phyloP scores from a whole-genome alignment of 2,329 filamentous ascomycete species.

The Zopfia rhizophila region DNA sequence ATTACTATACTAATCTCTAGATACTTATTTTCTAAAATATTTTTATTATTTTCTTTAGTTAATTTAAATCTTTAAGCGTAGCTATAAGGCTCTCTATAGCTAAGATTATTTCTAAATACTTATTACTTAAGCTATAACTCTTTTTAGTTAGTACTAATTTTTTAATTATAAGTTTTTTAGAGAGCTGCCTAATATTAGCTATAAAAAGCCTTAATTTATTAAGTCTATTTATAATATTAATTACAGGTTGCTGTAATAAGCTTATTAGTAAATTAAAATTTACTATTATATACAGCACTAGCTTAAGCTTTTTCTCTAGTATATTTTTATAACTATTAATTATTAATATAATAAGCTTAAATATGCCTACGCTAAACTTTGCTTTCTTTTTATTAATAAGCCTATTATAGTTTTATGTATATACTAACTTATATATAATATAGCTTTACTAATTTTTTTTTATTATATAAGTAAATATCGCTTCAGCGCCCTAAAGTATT shows the following conservation, averaged over 20 bases:
- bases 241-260: neutral
- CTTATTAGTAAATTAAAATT: too few relatives aligned
- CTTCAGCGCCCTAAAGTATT: constrained; percentile 17
- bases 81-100: too few relatives aligned
- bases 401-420: constrained; percentile 26
- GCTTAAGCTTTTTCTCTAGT: constrained; percentile 15
- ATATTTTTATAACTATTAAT: constrained; percentile 1
- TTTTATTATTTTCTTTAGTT: too few relatives aligned
- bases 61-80: too few relatives aligned
- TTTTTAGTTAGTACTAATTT: constrained; percentile 12
- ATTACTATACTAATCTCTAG: too few relatives aligned
- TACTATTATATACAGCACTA: constrained; percentile 24
- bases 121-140: too few relatives aligned
- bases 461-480: constrained; percentile 27
- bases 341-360: constrained; percentile 10
- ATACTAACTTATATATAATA: constrained; percentile 34
- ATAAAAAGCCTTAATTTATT: constrained; percentile 3
- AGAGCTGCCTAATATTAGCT: constrained; percentile 6
- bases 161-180: constrained; percentile 8
- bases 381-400: constrained; percentile 18
- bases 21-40: too few relatives aligned
- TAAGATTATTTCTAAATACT: too few relatives aligned
- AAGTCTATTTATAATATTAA: neutral
- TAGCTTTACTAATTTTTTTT: constrained; percentile 28
- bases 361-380: constrained; percentile 10